phyloP scores from a whole-genome alignment of 148 eudicot species.

The Cornus florida region DNA sequence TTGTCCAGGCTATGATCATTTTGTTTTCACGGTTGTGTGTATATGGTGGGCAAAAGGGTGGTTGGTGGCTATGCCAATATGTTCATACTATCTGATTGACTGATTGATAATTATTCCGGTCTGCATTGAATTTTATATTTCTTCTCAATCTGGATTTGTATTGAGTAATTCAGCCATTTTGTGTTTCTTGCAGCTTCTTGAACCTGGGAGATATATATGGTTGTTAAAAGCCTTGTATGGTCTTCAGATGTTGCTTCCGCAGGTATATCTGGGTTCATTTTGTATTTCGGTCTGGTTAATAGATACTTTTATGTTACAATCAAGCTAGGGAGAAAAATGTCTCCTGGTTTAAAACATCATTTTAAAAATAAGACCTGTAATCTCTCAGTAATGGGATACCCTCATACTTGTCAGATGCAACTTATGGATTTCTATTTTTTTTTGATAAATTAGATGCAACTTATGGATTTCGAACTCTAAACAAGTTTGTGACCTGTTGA shows the following conservation, averaged over 20 bases:
- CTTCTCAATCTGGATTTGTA: neutral
- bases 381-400: no score
- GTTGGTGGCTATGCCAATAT: neutral
- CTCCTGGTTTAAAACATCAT: no score
- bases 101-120: neutral
- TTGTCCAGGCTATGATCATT: neutral
- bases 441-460: no score
- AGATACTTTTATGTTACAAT: neutral
- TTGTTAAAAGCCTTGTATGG: slow-evolving; percentile 90
- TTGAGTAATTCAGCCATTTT: slow-evolving; percentile 2
- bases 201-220: slow-evolving; percentile 89
- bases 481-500: no score
- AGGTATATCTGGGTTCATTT: slow-evolving; percentile 42
- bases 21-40: neutral
- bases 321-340: neutral
- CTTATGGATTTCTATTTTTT: no score
- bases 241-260: slow-evolving; percentile 96
- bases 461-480: no score
- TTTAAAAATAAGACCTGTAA: no score
- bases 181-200: slow-evolving; percentile 80
- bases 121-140: neutral
- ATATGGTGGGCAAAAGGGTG: neutral
- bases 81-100: neutral
- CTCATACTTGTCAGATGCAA: no score
- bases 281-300: slow-evolving; percentile 13